Evolutionary conservation across 352 stramenopile species (phyloP).

Genomic region (Phytophthora constricta): DNA sequence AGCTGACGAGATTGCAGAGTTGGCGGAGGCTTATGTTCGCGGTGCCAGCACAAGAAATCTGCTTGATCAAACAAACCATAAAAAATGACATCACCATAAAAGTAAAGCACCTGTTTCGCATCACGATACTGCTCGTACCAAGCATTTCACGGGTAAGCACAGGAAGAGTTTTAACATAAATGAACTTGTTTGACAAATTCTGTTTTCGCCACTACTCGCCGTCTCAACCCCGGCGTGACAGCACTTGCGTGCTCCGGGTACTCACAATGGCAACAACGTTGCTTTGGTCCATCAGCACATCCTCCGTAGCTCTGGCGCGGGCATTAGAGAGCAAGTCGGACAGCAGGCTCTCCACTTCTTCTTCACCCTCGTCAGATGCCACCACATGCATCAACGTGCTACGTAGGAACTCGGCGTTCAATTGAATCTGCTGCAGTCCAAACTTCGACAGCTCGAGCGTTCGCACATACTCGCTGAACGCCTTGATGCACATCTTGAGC

Average conservation of each 20-base stretch:
- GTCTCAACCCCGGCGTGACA: slow-evolving; percentile 55
- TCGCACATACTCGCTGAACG: slow-evolving; percentile 72
- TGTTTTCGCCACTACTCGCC: slow-evolving; percentile 1
- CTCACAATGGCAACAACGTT: slow-evolving; percentile 85
- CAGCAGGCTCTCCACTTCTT: slow-evolving; percentile 80
- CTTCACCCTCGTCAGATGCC: slow-evolving; percentile 37
- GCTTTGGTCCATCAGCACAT: slow-evolving; percentile 85
- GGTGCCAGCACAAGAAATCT: slow-evolving; percentile 46
- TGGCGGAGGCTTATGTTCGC: slow-evolving; percentile 44
- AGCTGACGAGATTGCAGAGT: slow-evolving; percentile 22
- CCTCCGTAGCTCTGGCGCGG: slow-evolving; percentile 63
- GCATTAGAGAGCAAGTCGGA: slow-evolving; percentile 82
- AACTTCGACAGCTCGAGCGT: slow-evolving; percentile 68
- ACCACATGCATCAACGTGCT: slow-evolving; percentile 62
- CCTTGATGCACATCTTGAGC: slow-evolving; percentile 85
- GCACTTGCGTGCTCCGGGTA: slow-evolving; percentile 75
- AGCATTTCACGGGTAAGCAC: slow-evolving; percentile 17
- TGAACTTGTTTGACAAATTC: slow-evolving; percentile 17
- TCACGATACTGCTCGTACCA: too few relatives aligned
- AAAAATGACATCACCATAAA: neutral
- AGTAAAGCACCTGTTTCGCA: too few relatives aligned
- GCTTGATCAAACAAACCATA: neutral
- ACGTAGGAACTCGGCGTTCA: slow-evolving; percentile 81
- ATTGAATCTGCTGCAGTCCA: slow-evolving; percentile 79
- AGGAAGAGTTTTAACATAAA: slow-evolving; percentile 19